These are phyloP conservation scores for Tylopilus sp. DNA, from an alignment of 768 basidiomycete genomes.

Conservation along the genomic window DNA sequence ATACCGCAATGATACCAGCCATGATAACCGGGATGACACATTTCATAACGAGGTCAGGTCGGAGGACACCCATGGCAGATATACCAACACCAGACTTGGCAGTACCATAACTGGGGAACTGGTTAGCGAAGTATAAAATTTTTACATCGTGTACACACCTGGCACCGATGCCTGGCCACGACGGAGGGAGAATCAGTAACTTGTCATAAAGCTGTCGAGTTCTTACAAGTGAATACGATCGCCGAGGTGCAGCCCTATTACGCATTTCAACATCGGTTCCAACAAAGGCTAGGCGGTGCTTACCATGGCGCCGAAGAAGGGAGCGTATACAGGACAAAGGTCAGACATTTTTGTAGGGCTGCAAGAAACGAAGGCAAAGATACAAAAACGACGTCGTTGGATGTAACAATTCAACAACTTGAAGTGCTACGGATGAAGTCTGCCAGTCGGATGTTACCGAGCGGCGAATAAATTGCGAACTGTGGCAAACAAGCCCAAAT, in stretches of 20 bases:
- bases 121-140: background rate
- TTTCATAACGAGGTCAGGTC: slow-evolving; percentile 80
- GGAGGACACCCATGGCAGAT: slow-evolving; percentile 95
- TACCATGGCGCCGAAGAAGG: slow-evolving; percentile 97
- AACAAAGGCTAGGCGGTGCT: slow-evolving; percentile 24
- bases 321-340: slow-evolving; percentile 91
- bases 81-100: slow-evolving; percentile 99
- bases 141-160: slow-evolving; percentile 49
- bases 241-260: slow-evolving; percentile 90
- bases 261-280: slow-evolving; percentile 5
- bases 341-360: slow-evolving; percentile 54
- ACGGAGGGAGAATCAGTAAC: background rate
- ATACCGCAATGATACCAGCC: slow-evolving; percentile 84
- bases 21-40: background rate
- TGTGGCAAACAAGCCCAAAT: slow-evolving; percentile 5
- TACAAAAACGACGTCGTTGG: background rate
- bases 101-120: slow-evolving; percentile 84
- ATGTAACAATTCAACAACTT: slow-evolving; percentile 8
- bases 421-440: background rate
- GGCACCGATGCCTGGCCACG: slow-evolving; percentile 71
- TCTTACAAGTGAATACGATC: slow-evolving; percentile 77
- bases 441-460: slow-evolving; percentile 18
- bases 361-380: background rate
- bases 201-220: background rate
- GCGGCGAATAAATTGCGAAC: slow-evolving; percentile 21